Evolutionary conservation across 1,284 basidiomycete genomes (phyloP).

Genomic region (Ceratobasidium theobromae): DNA sequence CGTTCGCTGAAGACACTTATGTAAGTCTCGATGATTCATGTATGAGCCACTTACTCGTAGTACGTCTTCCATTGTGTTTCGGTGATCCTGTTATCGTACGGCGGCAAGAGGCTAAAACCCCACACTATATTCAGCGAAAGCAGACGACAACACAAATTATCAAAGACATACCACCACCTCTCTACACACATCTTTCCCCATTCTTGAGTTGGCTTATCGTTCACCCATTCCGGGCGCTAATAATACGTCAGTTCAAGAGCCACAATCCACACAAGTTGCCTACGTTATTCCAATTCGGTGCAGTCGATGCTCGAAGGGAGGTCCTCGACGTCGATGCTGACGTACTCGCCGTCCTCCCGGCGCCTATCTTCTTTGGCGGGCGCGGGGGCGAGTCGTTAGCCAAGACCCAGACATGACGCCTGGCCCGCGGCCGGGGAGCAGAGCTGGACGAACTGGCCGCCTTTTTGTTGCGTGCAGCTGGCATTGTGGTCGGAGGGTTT

Average conservation of each 20-base stretch:
- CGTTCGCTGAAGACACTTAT: not conserved
- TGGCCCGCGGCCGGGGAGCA: no score
- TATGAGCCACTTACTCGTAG: conserved; percentile 8
- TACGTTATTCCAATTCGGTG: conserved; percentile 12
- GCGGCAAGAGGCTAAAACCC: conserved; percentile 11
- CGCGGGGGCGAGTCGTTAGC: not conserved
- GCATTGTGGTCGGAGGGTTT: no score
- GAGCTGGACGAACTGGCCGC: no score
- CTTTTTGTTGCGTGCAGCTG: no score
- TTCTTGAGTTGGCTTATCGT: conserved; percentile 9
- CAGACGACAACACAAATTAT: not conserved
- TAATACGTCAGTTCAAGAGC: not conserved
- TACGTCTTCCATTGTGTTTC: conserved; percentile 20
- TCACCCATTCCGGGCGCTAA: not conserved
- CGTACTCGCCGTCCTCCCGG: not conserved
- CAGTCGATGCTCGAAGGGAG: not conserved
- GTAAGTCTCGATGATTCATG: not conserved
- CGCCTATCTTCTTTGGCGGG: conserved; percentile 5
- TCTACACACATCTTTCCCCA: conserved; percentile 15
- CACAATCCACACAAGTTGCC: not conserved
- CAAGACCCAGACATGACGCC: no score
- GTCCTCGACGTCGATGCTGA: not conserved
- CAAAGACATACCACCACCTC: conserved; percentile 13
- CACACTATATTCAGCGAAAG: not conserved
- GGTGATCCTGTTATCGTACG: conserved; percentile 3